A percentile compares a stretch with the other conserved stretches of the same genome.
Evolutionary conservation across 768 basidiomycete species (phyloP).

Genomic region (Cystofilobasidium capitatum): DNA sequence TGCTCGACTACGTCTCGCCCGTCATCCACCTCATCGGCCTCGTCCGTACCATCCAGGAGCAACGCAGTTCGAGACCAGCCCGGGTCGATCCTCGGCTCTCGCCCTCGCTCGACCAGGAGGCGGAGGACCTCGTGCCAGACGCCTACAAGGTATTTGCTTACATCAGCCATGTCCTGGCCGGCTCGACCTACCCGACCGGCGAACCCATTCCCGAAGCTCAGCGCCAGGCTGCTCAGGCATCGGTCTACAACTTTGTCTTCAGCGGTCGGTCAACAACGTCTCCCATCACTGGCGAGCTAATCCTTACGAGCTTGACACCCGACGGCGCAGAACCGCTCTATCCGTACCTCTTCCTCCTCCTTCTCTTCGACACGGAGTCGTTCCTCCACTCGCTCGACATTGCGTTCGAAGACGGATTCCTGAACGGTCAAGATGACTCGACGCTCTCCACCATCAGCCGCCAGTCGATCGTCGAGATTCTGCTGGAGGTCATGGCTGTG

Average conservation of each 20-base stretch:
- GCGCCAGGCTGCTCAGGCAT: conserved; percentile 57
- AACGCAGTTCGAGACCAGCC: conserved; percentile 39
- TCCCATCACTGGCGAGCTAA: conserved; percentile 54
- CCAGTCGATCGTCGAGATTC: conserved; percentile 68
- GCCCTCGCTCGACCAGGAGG: conserved; percentile 34
- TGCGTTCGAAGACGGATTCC: conserved; percentile 84
- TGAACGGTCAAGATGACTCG: conserved; percentile 57
- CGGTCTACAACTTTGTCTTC: conserved; percentile 74
- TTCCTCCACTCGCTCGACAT: conserved; percentile 88
- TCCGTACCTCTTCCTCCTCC: conserved; percentile 72
- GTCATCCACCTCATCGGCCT: conserved; percentile 72
- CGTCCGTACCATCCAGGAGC: conserved; percentile 57
- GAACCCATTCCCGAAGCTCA: conserved; percentile 58
- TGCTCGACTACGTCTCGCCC: conserved; percentile 81
- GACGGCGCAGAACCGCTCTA: conserved; percentile 72
- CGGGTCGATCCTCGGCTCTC: conserved; percentile 28
- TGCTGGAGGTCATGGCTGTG: conserved; percentile 58
- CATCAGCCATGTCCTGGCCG: conserved; percentile 66
- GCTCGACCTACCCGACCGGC: conserved; percentile 76
- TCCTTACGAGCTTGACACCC: conserved; percentile 66
- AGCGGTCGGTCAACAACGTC: conserved; percentile 77
- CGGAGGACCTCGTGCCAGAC: conserved; percentile 56
- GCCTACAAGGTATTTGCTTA: conserved; percentile 91
- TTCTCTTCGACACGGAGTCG: conserved; percentile 84
- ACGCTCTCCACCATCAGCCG: conserved; percentile 60